Conservation (phyloP, 1,139 yeast genomes). For the Hyphopichia pseudoburtonii region DNA sequence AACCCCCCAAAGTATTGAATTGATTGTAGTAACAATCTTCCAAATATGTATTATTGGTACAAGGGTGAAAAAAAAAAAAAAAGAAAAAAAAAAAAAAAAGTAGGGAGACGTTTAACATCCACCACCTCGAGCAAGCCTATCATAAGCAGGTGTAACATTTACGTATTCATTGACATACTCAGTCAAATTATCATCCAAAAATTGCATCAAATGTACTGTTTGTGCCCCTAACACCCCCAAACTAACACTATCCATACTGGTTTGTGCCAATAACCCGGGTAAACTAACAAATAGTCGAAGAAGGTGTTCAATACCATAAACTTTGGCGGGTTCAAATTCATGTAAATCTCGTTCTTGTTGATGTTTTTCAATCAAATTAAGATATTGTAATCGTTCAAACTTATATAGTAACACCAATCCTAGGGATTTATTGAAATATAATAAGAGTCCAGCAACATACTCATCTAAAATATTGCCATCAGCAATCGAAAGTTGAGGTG, state of each 20-base stretch:
- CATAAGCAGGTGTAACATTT: slow-evolving; percentile 64
- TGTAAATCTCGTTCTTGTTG: slow-evolving; percentile 33
- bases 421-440: slow-evolving; percentile 76
- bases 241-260: slow-evolving; percentile 79
- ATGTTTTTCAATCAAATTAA: slow-evolving; percentile 44
- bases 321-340: slow-evolving; percentile 30
- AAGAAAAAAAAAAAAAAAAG: too few relatives aligned
- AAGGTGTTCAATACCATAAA: slow-evolving; percentile 81
- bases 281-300: slow-evolving; percentile 70
- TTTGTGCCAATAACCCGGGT: slow-evolving; percentile 77
- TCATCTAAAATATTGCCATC: slow-evolving; percentile 64
- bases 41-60: too few relatives aligned
- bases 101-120: too few relatives aligned
- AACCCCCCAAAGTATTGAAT: too few relatives aligned
- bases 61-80: too few relatives aligned
- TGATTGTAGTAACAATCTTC: too few relatives aligned
- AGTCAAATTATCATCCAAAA: slow-evolving; percentile 48
- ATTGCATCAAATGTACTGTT: slow-evolving; percentile 54
- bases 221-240: slow-evolving; percentile 46
- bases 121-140: slow-evolving; percentile 33
- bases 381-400: slow-evolving; percentile 80
- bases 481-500: slow-evolving; percentile 10
- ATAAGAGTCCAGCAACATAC: slow-evolving; percentile 62
- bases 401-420: slow-evolving; percentile 77
- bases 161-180: slow-evolving; percentile 49